Conservation (phyloP, 257 asterid species). For the Nicotiana undulata region DNA sequence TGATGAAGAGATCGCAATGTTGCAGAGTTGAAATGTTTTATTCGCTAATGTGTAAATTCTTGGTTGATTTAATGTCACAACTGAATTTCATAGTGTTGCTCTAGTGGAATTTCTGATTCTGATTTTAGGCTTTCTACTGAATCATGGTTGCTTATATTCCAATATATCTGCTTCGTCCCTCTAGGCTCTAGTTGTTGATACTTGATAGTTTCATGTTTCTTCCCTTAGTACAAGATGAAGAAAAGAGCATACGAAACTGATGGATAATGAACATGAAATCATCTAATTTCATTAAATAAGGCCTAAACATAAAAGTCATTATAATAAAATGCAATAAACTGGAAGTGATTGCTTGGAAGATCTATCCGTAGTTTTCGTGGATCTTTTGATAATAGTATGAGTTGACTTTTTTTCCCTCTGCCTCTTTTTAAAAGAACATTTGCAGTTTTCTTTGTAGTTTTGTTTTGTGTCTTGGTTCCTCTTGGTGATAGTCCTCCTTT, state of each 20-base stretch:
- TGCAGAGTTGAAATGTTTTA: not conserved
- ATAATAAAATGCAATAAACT: not conserved
- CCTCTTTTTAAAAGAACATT: too few relatives aligned
- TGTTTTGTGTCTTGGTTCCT: too few relatives aligned
- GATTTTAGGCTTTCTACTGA: not conserved
- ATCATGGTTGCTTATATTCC: not conserved
- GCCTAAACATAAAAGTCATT: not conserved
- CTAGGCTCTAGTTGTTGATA: not conserved
- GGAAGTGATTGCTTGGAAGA: not conserved
- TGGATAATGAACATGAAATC: not conserved
- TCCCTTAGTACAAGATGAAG: not conserved
- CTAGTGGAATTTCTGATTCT: not conserved
- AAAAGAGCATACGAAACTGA: not conserved
- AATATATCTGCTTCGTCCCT: not conserved
- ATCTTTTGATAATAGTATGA: too few relatives aligned
- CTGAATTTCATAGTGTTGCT: too few relatives aligned
- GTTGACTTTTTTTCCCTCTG: too few relatives aligned
- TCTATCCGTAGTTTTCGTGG: too few relatives aligned
- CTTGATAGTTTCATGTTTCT: not conserved
- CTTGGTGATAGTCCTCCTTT: too few relatives aligned
- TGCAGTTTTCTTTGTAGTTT: too few relatives aligned
- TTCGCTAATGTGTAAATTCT: not conserved
- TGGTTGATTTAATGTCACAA: not conserved
- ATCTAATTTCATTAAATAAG: not conserved
- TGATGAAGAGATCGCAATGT: not conserved